Conservation (phyloP, 2,329 filamentous ascomycete species). For the Talaromyces sp. region DNA sequence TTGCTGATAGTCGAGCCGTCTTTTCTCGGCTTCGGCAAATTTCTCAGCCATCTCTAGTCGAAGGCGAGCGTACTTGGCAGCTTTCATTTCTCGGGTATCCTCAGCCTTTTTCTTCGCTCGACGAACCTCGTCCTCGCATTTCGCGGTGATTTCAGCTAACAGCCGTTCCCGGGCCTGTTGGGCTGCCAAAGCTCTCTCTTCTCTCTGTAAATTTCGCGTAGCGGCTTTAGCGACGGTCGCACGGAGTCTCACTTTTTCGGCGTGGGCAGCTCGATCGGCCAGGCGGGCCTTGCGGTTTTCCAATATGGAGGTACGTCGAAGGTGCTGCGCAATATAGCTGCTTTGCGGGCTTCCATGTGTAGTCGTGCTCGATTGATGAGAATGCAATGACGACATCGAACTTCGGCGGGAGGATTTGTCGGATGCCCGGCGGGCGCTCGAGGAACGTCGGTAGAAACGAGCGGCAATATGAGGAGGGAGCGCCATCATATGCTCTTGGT, state of each 20-base stretch:
- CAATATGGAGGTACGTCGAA: constrained; percentile 60
- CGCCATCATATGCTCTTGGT: constrained; percentile 35
- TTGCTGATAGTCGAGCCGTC: constrained; percentile 46
- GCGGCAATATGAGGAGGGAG: constrained; percentile 59
- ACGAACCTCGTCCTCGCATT: constrained; percentile 61
- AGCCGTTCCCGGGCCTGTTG: constrained; percentile 59
- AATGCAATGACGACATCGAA: constrained; percentile 60
- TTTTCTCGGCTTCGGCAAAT: constrained; percentile 57
- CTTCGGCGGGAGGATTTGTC: constrained; percentile 59
- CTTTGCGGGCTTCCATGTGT: constrained; percentile 47
- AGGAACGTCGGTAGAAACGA: constrained; percentile 54
- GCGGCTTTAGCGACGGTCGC: constrained; percentile 58
- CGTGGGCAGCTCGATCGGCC: constrained; percentile 60
- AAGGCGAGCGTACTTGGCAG: constrained; percentile 55
- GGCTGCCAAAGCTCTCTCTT: constrained; percentile 59
- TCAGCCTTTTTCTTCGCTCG: constrained; percentile 62
- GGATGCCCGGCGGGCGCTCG: constrained; percentile 54
- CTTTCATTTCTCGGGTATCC: constrained; percentile 59
- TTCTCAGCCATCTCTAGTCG: constrained; percentile 60
- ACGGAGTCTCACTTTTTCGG: constrained; percentile 59
- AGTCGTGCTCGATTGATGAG: constrained; percentile 51
- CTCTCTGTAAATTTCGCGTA: constrained; percentile 51
- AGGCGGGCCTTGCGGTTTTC: constrained; percentile 59
- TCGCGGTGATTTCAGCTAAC: constrained; percentile 58
- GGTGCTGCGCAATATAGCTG: constrained; percentile 59